Evolutionary conservation across 2,329 filamentous ascomycete species (phyloP).

Genomic region (Trichoderma sp.): DNA sequence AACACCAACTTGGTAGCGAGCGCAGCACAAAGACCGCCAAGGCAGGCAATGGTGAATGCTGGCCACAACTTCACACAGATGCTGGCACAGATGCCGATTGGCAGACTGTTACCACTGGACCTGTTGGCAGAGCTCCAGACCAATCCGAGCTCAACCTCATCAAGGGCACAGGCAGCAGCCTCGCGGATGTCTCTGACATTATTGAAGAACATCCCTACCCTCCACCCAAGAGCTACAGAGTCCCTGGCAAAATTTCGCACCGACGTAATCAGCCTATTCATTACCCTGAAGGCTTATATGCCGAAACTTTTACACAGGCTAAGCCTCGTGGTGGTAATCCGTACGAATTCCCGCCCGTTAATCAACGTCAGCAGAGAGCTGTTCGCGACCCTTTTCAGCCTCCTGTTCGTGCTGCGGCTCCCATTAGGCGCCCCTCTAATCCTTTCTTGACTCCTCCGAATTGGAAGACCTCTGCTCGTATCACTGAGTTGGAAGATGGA

Average conservation of each 20-base stretch:
- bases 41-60: slow-evolving; percentile 25
- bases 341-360: not conserved
- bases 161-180: slow-evolving; percentile 47
- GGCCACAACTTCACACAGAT: slow-evolving; percentile 29
- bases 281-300: not conserved
- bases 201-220: slow-evolving; percentile 24
- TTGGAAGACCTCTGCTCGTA: not conserved
- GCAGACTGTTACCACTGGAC: slow-evolving; percentile 44
- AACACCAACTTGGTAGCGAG: not conserved
- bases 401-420: slow-evolving; percentile 33
- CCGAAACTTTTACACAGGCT: not conserved
- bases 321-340: not conserved
- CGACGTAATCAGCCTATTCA: slow-evolving; percentile 4
- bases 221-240: not conserved
- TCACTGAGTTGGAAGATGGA: slow-evolving; percentile 3
- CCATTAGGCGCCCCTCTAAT: slow-evolving; percentile 36
- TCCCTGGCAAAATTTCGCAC: not conserved
- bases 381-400: slow-evolving; percentile 30
- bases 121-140: slow-evolving; percentile 32
- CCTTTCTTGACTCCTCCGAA: slow-evolving; percentile 33
- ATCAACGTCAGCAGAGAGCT: not conserved
- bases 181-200: slow-evolving; percentile 51
- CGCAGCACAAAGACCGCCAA: not conserved
- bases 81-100: slow-evolving; percentile 41
- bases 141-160: slow-evolving; percentile 35